Percentiles rank a stretch among this genome's conserved stretches.
Conservation (phyloP, 73 alveolate genomes). For the Paramecium pentaurelia region DNA sequence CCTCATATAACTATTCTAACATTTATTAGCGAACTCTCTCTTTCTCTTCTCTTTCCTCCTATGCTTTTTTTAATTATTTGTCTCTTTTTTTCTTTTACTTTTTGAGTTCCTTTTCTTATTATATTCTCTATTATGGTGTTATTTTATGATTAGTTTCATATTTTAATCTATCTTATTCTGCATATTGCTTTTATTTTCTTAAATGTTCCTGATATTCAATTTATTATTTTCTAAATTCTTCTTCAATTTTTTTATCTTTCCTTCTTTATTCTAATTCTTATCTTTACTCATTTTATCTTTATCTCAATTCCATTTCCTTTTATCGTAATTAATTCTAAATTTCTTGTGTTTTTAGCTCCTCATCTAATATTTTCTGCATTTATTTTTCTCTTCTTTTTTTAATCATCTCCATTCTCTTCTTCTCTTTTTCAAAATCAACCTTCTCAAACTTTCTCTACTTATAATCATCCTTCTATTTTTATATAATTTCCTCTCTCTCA, state of each 20-base stretch:
- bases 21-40: not conserved
- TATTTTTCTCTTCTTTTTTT: not conserved
- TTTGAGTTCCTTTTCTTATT: not conserved
- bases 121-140: not conserved
- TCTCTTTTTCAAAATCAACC: not conserved
- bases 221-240: not conserved
- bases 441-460: not conserved
- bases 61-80: not conserved
- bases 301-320: constrained; percentile 26
- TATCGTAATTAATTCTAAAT: not conserved
- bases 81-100: not conserved
- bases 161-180: not conserved
- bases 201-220: not conserved
- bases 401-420: not conserved
- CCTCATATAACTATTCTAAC: constrained; percentile 25
- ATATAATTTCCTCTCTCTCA: constrained; percentile 41
- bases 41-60: constrained; percentile 1
- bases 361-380: constrained; percentile 22
- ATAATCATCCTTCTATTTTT: not conserved
- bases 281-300: not conserved
- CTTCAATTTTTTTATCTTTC: constrained; percentile 43
- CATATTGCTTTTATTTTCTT: not conserved
- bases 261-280: not conserved
- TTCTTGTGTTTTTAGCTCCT: constrained; percentile 43
- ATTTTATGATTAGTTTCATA: not conserved